A percentile compares a stretch with the other conserved stretches of the same genome.
Evolutionary conservation across 75 land plant genomes (phyloP).

Genomic region (Pinus albicaulis): DNA sequence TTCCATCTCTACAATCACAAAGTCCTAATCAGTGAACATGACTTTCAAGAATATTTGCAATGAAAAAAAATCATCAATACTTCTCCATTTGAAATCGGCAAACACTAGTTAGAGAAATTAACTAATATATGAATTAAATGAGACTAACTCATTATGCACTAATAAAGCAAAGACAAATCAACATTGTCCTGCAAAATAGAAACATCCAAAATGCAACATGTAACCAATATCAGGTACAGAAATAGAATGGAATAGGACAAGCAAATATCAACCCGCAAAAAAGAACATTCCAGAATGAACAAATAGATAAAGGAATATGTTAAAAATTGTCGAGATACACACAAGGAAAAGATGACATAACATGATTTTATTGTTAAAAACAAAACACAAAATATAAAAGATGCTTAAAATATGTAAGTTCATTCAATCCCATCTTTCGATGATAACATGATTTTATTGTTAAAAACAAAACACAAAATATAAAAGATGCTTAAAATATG

Average conservation of each 20-base stretch:
- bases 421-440: no score
- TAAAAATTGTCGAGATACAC: neutral
- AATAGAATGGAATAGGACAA: neutral
- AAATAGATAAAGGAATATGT: neutral
- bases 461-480: neutral
- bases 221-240: neutral
- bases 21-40: neutral
- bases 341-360: neutral
- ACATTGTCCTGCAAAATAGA: neutral
- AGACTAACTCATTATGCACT: neutral
- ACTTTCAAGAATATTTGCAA: neutral
- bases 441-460: neutral
- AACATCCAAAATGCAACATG: neutral
- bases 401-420: neutral
- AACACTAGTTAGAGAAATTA: neutral
- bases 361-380: neutral
- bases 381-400: neutral
- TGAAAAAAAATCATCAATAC: neutral
- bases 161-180: neutral
- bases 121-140: neutral
- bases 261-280: neutral
- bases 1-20: constrained; percentile 64
- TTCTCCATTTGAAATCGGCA: neutral
- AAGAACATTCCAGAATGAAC: neutral
- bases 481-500: neutral